Conservation (phyloP, 2,329 filamentous ascomycete species). For the Alternaria dauci region DNA sequence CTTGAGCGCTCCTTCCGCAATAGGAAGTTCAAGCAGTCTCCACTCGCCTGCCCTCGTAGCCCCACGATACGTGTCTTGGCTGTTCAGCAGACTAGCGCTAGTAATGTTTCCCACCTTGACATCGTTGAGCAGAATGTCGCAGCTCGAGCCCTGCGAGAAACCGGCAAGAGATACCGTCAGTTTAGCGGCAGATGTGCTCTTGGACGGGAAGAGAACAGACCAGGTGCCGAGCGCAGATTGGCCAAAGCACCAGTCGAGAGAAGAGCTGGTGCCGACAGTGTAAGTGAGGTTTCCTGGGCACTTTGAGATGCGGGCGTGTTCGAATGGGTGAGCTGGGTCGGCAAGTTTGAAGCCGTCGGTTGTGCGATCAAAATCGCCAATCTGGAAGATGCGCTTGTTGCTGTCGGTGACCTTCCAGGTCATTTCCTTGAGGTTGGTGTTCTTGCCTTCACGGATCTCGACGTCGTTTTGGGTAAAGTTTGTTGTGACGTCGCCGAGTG, state of each 20-base stretch:
- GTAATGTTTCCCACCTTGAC: constrained; percentile 54
- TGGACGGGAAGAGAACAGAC: constrained; percentile 47
- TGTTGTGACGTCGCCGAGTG: constrained; percentile 57
- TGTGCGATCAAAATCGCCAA: constrained; percentile 60
- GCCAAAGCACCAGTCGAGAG: constrained; percentile 60
- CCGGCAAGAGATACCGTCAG: constrained; percentile 57
- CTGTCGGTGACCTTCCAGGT: constrained; percentile 52
- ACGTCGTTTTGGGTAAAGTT: constrained; percentile 55
- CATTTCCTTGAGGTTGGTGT: constrained; percentile 52
- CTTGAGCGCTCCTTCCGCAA: constrained; percentile 42
- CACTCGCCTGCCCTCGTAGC: constrained; percentile 59
- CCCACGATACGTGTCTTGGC: constrained; percentile 59
- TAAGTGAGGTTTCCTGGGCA: constrained; percentile 59
- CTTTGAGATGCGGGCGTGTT: constrained; percentile 56
- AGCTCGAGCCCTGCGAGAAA: constrained; percentile 55
- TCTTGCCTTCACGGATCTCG: constrained; percentile 45
- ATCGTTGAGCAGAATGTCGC: constrained; percentile 55
- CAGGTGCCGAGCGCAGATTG: constrained; percentile 52
- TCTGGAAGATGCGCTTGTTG: constrained; percentile 57
- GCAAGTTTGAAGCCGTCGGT: constrained; percentile 55
- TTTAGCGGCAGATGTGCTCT: constrained; percentile 37
- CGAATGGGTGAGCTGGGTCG: constrained; percentile 53
- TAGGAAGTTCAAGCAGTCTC: constrained; percentile 55
- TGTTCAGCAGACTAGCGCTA: constrained; percentile 49
- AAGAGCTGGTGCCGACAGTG: constrained; percentile 49